Percentiles rank a stretch among this genome's conserved stretches.
Evolutionary conservation across 148 eudicot genomes (phyloP).

Genomic region (Cornus suecica): DNA sequence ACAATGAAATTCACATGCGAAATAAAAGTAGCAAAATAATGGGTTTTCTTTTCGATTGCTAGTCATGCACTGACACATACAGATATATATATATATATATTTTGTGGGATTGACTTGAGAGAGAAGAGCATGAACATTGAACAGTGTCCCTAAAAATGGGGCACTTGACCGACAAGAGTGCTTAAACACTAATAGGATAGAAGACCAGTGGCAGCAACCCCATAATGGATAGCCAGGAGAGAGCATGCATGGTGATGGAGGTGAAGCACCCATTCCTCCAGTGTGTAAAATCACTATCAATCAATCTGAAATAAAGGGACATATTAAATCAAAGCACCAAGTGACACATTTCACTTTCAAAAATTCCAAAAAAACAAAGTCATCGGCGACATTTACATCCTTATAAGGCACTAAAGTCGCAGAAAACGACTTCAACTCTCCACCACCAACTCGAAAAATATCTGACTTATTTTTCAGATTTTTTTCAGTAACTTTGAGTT

Average conservation of each 20-base stretch:
- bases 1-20: background rate
- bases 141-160: constrained; percentile 2
- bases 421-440: background rate
- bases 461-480: background rate
- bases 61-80: background rate
- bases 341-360: background rate
- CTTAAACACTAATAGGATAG: constrained; percentile 16
- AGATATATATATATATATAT: background rate
- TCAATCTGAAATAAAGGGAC: background rate
- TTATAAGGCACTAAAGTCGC: background rate
- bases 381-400: constrained; percentile 9
- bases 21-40: background rate
- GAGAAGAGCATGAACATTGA: too few species aligned
- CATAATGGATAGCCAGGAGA: background rate
- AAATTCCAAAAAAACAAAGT: constrained; percentile 6
- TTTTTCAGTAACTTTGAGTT: background rate
- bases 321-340: background rate
- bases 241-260: background rate
- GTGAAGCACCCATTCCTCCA: background rate
- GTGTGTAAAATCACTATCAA: constrained; percentile 2
- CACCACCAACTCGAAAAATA: background rate
- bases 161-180: constrained; percentile 20
- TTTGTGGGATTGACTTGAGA: constrained; percentile 7
- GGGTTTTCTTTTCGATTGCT: background rate
- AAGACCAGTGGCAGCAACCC: background rate